Evolutionary conservation across 1,284 basidiomycete genomes (phyloP), one percentile per base, ranked within the genome.

Genomic region (Ceratobasidium sp.): DNA sequence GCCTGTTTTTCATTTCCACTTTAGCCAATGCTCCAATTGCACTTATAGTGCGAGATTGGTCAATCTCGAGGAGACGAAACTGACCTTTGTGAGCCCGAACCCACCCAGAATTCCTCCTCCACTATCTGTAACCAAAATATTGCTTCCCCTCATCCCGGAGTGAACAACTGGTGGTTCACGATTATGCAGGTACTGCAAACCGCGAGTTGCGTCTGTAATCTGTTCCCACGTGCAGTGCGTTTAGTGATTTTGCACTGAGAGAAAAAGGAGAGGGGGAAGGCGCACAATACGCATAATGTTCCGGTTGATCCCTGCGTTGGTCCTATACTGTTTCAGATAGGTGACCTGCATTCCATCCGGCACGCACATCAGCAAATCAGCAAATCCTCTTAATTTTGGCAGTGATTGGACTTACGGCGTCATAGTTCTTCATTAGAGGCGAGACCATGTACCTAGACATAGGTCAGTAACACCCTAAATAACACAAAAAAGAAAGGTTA

Each of bases 21-120:
- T 23, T n/a, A 26, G 41, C 21, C 16, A 21, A 1, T 26, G n/a
- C 30, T 4, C 5, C 50, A 9, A 8, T 23, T 52, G 23, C 23
- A 14, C 49, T 26, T 9, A 13, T 14, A 52, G 30, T 23, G 54
- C 14, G 28, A 11, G n/a, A 13, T 23, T n/a, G 18, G 28, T 52
- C 14, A 11, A 23, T 9, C 18, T 28, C 11, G 16, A 41, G n/a
- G n/a, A n/a, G n/a, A n/a, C n/a, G n/a, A 14, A 21, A 41, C 63
- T n/a, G 9, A 67, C 64, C 49, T 54, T 67, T 9, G 49, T 67
- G 4, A 67, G 21, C 50, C 64, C 64, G 28, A 67, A 67, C 23
- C 64, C 64, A 32, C 64, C 64, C 2, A 55, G 50, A 41, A 67
- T 18, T 5, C n/a, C 64, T 43, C 64, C 35, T 44, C 50, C 64